Percentiles rank a stretch among this genome's conserved stretches.
Evolutionary conservation across 345 rosid genomes (phyloP).

Genomic region (Lepidium sativum): DNA sequence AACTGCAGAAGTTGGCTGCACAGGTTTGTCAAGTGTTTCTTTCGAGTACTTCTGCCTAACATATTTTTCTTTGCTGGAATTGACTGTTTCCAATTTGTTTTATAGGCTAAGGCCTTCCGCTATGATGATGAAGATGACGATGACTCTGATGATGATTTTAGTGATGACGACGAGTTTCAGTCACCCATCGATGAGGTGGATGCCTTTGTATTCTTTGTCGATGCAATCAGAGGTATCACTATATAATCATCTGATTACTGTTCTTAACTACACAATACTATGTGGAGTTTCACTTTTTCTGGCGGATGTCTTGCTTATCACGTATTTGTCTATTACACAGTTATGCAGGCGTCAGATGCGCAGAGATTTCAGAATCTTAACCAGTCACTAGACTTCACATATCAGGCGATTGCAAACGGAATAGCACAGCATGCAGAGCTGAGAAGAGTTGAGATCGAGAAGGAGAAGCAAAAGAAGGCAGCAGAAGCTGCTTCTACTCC

Average conservation of each 20-base stretch:
- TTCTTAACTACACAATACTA: not conserved
- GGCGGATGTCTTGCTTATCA: not conserved
- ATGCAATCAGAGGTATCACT: conserved; percentile 65
- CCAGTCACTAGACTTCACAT: conserved; percentile 70
- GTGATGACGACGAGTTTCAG: conserved; percentile 88
- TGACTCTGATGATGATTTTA: conserved; percentile 82
- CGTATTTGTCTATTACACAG: conserved; percentile 27
- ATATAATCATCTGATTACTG: not conserved
- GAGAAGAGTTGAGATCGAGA: conserved; percentile 87
- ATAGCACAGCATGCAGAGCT: conserved; percentile 91
- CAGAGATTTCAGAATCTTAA: conserved; percentile 79
- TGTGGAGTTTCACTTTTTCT: not conserved
- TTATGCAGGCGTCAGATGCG: conserved; percentile 64
- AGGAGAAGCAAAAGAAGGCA: conserved; percentile 77
- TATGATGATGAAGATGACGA: conserved; percentile 49
- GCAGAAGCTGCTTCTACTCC: conserved; percentile 23
- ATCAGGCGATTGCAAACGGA: conserved; percentile 84
- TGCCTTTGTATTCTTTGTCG: conserved; percentile 88
- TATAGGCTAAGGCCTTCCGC: conserved; percentile 63
- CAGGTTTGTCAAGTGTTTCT: conserved; percentile 47
- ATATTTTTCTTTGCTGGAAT: not conserved
- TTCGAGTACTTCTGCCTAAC: not conserved
- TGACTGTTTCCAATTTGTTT: not conserved
- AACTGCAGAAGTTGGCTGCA: conserved; percentile 77
- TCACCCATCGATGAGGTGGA: conserved; percentile 98